phyloP scores from a whole-genome alignment of 2,329 filamentous ascomycete species.

The Cladosporium colombiae region DNA sequence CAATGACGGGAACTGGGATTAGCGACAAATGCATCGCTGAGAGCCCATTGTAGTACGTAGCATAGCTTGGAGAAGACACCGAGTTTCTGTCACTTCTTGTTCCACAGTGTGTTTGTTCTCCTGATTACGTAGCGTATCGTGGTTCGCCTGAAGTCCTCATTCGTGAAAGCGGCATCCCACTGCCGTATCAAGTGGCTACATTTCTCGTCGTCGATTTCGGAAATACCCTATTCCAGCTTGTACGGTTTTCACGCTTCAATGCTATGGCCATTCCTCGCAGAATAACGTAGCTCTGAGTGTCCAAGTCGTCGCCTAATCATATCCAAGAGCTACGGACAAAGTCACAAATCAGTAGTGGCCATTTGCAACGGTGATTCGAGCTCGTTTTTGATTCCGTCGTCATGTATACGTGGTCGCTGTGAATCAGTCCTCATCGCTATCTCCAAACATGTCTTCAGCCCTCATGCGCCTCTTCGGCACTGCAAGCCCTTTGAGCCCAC shows the following conservation, averaged over 20 bases:
- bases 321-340: no score
- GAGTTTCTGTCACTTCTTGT: neutral
- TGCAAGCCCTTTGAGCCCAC: neutral
- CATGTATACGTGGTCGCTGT: neutral
- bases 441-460: slow-evolving; percentile 85
- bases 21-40: neutral
- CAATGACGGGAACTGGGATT: neutral
- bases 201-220: no score
- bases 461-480: slow-evolving; percentile 54
- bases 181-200: no score
- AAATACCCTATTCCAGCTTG: no score
- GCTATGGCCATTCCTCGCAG: no score
- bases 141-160: no score
- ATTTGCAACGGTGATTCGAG: neutral
- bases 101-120: neutral
- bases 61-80: neutral
- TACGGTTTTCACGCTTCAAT: no score
- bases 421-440: slow-evolving; percentile 60
- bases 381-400: neutral
- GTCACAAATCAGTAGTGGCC: no score
- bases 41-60: neutral
- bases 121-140: no score
- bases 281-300: no score
- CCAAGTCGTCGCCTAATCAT: no score
- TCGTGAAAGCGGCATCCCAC: no score